Evolutionary conservation across 192 early-diverging fungal genomes (phyloP).

Genomic region (Diversispora eburnea): DNA sequence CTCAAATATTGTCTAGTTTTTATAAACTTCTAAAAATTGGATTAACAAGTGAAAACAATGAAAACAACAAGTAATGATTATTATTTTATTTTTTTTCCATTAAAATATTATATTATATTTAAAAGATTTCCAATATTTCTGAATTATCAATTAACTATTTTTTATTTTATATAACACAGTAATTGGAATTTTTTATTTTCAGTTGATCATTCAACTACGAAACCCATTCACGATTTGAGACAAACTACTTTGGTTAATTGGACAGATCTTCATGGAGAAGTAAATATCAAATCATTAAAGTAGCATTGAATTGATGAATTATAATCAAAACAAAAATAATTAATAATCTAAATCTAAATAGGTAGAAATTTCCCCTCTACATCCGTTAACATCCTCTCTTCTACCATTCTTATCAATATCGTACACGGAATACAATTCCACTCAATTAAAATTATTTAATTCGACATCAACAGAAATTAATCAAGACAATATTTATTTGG

Average conservation of each 20-base stretch:
- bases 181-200: too few species aligned
- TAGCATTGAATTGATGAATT: not conserved
- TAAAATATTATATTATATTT: too few species aligned
- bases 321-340: not conserved
- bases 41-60: not conserved
- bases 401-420: slow-evolving; percentile 29
- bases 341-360: not conserved
- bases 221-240: not conserved
- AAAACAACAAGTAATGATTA: not conserved
- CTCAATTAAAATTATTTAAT: slow-evolving; percentile 35
- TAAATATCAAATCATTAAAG: not conserved
- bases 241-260: slow-evolving; percentile 7
- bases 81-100: too few species aligned
- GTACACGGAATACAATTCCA: slow-evolving; percentile 2
- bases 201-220: too few species aligned
- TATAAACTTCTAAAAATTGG: slow-evolving; percentile 13
- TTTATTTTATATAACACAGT: too few species aligned
- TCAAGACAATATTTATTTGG: not conserved
- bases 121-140: too few species aligned
- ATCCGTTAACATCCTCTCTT: slow-evolving; percentile 20
- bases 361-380: slow-evolving; percentile 18
- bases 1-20: slow-evolving; percentile 18
- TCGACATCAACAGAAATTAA: slow-evolving; percentile 4
- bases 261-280: slow-evolving; percentile 7
- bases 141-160: too few species aligned